A percentile compares a stretch with the other conserved stretches of the same genome.
These are phyloP conservation scores for Phylloboletellus chloephorus DNA, from an alignment of 1,284 basidiomycete species.

Conservation along the genomic window DNA sequence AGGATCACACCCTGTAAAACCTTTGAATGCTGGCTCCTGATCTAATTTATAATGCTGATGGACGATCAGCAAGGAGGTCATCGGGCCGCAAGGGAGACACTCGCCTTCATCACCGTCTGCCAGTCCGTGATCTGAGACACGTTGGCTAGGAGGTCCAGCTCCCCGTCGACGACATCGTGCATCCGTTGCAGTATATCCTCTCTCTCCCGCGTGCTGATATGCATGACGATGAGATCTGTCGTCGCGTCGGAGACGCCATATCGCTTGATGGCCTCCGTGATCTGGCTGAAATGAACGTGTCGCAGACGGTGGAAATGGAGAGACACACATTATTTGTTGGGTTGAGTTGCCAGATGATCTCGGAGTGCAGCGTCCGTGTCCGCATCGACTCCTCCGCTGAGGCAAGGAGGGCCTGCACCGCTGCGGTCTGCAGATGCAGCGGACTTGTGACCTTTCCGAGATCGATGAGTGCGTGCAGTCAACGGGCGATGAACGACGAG, in stretches of 20 bases:
- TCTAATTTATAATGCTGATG: constrained; percentile 73
- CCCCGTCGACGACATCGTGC: constrained; percentile 53
- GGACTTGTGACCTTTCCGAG: constrained; percentile 60
- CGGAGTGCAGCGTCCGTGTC: constrained; percentile 81
- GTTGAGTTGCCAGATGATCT: constrained; percentile 78
- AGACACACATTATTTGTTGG: constrained; percentile 74
- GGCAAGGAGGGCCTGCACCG: constrained; percentile 74
- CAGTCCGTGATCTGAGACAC: constrained; percentile 62
- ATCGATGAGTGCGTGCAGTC: background rate
- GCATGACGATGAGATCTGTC: constrained; percentile 69
- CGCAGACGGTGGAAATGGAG: background rate
- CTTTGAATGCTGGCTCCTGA: constrained; percentile 43
- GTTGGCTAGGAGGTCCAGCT: constrained; percentile 41
- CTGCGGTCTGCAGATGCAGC: constrained; percentile 74
- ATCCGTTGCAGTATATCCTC: constrained; percentile 46
- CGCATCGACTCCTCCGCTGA: constrained; percentile 52
- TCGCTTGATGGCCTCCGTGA: constrained; percentile 78
- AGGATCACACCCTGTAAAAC: constrained; percentile 33
- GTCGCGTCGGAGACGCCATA: constrained; percentile 75
- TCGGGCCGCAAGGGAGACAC: background rate
- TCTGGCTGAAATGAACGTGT: constrained; percentile 43
- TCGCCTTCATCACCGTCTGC: constrained; percentile 66
- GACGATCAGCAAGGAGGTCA: background rate
- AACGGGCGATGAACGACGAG: constrained; percentile 22
- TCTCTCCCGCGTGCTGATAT: constrained; percentile 46